phyloP scores from a whole-genome alignment of 1,284 basidiomycete genomes.

The Thelephora terrestris region DNA sequence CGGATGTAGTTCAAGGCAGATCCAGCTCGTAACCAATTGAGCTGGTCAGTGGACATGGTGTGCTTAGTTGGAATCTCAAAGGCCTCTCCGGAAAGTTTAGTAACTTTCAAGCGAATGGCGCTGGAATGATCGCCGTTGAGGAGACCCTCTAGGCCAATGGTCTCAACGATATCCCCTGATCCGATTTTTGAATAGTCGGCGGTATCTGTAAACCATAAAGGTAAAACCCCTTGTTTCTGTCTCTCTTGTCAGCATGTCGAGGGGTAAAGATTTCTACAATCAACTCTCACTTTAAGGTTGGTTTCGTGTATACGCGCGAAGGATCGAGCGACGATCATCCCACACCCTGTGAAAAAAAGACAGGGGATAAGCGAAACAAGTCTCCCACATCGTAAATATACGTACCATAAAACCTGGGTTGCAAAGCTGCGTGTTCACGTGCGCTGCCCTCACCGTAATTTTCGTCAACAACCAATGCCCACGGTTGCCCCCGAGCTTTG shows the following conservation, averaged over 20 bases:
- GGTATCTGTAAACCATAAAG: constrained; percentile 86
- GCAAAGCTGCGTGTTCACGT: constrained; percentile 96
- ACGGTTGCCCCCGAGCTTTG: constrained; percentile 74
- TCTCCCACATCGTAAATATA: constrained; percentile 3
- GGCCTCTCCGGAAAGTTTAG: constrained; percentile 50
- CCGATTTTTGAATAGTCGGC: constrained; percentile 75
- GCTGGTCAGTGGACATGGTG: constrained; percentile 83
- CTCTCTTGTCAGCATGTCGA: constrained; percentile 4
- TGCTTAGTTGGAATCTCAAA: constrained; percentile 72
- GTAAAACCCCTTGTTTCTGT: constrained; percentile 92
- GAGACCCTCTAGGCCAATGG: constrained; percentile 45
- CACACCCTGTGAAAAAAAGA: constrained; percentile 46
- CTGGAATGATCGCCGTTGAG: constrained; percentile 42
- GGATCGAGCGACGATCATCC: constrained; percentile 78
- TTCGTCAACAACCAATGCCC: constrained; percentile 93
- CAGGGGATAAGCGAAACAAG: constrained; percentile 1
- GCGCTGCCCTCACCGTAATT: constrained; percentile 98
- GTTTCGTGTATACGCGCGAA: constrained; percentile 99
- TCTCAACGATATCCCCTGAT: constrained; percentile 64
- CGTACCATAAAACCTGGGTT: constrained; percentile 90
- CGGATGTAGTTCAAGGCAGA: constrained; percentile 83
- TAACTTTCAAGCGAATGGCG: constrained; percentile 59
- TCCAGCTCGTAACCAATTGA: constrained; percentile 80
- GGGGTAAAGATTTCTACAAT: not conserved
- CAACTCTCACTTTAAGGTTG: constrained; percentile 70